Base-by-base conservation (phyloP, 306 rosid genomes). In the Castanea sativa region DNA sequence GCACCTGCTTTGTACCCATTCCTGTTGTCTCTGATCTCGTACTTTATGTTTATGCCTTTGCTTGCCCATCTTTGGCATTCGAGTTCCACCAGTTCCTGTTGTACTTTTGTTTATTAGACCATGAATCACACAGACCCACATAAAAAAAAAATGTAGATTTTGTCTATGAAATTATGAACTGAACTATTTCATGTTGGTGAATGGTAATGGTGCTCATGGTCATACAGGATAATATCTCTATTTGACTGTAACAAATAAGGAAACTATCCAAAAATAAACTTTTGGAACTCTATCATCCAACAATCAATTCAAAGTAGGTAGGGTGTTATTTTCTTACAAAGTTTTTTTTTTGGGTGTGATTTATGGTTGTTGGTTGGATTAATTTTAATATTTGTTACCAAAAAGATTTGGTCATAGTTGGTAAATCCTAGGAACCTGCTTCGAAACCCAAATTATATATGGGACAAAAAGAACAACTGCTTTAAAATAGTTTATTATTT, bases 1-100 rank as follows among this genome's bases (percentile, higher is more conserved):
- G 97, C 93, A 35, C 99, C 99, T 18, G 97, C 97, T 84, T 94
- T 94, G 89, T 92, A 92, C 9, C 97, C 99, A 75, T 81, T 91
- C 79, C 99, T 90, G 80, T 86, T 91, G 84, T 81, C 88, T 58
- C 99, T 90, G 30, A 91, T 87, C 87, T 94, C 99, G 70, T 94
- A 94, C 81, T 87, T 92, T 78, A 94, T 91, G 91, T 91, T 92
- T 83, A 87, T 75, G 29, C 97, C 98, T 86, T 92, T 92, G 85
- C 90, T 90, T 23, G 78, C 84, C 97, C 98, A 91, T 86, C 92
- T 87, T 63, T 92, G 86, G 85, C 93, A 90, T 69, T 94, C 99
- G 58, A 72, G 5, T 52, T 88, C 90, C 81, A 94, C 99, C 85
- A 91, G 76, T 32, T 83, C 91, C 97, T 94, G 85, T 68, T 38